Evolutionary conservation across 2,329 filamentous ascomycete species (phyloP).

Genomic region (Ilyonectria destructans): DNA sequence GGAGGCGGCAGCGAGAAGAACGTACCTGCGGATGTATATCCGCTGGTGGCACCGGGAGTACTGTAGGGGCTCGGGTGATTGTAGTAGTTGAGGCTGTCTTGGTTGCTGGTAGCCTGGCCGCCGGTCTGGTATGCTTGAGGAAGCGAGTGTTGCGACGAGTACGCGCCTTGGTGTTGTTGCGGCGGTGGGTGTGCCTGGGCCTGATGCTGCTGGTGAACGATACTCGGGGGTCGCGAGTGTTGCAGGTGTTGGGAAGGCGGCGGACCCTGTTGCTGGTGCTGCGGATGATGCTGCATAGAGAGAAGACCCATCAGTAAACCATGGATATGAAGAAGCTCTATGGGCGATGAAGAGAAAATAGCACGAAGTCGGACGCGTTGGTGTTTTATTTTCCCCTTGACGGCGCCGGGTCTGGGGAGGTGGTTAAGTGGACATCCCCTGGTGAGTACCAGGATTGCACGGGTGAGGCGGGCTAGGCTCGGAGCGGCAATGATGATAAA

Average conservation of each 20-base stretch:
- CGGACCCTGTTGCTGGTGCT: constrained; percentile 82
- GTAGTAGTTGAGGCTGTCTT: constrained; percentile 81
- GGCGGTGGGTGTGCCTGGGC: constrained; percentile 75
- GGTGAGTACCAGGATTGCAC: constrained; percentile 65
- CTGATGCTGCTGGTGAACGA: constrained; percentile 82
- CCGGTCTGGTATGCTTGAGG: constrained; percentile 80
- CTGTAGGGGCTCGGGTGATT: constrained; percentile 88
- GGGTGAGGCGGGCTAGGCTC: constrained; percentile 66
- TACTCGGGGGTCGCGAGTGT: constrained; percentile 80
- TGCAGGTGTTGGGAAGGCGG: constrained; percentile 77
- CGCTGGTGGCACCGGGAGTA: constrained; percentile 84
- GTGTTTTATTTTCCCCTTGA: constrained; percentile 67
- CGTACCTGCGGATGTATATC: constrained; percentile 91
- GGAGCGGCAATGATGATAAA: constrained; percentile 60
- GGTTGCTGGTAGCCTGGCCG: constrained; percentile 73
- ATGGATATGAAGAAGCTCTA: constrained; percentile 57
- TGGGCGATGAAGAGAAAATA: constrained; percentile 54
- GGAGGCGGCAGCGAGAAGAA: constrained; percentile 41
- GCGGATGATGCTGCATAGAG: constrained; percentile 83
- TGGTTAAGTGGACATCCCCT: constrained; percentile 58
- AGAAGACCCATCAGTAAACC: constrained; percentile 72
- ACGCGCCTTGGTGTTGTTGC: constrained; percentile 77
- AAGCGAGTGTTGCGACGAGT: constrained; percentile 77
- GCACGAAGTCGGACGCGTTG: constrained; percentile 63
- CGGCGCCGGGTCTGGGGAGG: constrained; percentile 63